A percentile compares a stretch with the other conserved stretches of the same genome.
phyloP scores from a whole-genome alignment of 164 flowering plant species.

The Tetracentron sinense region DNA sequence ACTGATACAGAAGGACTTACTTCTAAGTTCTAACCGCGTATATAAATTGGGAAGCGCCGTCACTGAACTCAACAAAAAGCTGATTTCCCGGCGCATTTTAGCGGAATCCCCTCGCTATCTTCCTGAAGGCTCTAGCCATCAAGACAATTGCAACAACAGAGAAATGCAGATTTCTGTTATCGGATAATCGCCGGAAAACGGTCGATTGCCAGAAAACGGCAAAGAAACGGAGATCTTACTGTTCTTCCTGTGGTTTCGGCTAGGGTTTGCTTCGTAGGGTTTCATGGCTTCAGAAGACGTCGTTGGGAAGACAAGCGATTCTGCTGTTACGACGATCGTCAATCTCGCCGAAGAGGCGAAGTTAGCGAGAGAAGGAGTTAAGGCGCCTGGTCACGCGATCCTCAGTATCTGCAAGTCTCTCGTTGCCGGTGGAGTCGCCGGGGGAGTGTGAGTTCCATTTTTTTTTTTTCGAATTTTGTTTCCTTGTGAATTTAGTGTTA shows the following conservation, averaged over 20 bases:
- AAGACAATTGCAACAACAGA: neutral
- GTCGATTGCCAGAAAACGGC: too few relatives aligned
- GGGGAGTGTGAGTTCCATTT: conserved; percentile 75
- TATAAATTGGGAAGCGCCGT: neutral
- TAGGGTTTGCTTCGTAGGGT: conserved; percentile 7
- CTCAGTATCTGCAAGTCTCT: conserved; percentile 80
- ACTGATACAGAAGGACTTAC: neutral
- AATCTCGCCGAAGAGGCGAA: conserved; percentile 95
- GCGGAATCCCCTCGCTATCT: neutral
- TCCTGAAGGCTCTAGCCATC: neutral
- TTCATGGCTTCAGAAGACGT: conserved; percentile 68
- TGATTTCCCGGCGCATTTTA: neutral
- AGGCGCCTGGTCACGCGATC: conserved; percentile 57
- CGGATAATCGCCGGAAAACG: neutral
- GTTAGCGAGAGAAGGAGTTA: conserved; percentile 76
- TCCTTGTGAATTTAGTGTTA: neutral
- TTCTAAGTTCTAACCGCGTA: too few relatives aligned
- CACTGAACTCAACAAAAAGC: neutral
- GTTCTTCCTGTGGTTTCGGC: conserved; percentile 7
- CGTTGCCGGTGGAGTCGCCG: conserved; percentile 91
- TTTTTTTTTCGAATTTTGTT: conserved; percentile 1
- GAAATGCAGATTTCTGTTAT: conserved; percentile 12
- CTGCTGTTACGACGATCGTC: conserved; percentile 81
- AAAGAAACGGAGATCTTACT: neutral
- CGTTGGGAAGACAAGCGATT: conserved; percentile 55